Evolutionary conservation across 2,329 filamentous ascomycete genomes (phyloP).

Genomic region (Fusarium sp.): DNA sequence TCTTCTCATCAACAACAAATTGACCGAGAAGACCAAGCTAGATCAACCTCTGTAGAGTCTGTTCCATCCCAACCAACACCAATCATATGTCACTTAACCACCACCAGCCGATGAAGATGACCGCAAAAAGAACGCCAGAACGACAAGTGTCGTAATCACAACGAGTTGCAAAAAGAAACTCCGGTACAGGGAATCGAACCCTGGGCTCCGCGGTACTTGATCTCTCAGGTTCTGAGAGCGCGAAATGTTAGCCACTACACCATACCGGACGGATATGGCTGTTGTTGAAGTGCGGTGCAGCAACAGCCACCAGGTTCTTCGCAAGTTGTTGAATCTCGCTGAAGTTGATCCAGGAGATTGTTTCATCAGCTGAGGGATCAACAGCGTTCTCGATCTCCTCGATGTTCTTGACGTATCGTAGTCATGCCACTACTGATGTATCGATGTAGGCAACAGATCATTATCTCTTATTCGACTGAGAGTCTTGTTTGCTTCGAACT

Average conservation of each 20-base stretch:
- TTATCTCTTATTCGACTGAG: not conserved
- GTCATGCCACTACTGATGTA: not conserved
- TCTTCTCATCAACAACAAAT: not conserved
- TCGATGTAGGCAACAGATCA: not conserved
- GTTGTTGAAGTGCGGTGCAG: not conserved
- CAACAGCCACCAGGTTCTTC: not conserved
- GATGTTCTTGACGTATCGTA: not conserved
- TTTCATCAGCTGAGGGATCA: not conserved
- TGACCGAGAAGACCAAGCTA: no score
- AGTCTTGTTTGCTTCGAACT: not conserved
- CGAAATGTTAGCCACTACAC: conserved; percentile 51
- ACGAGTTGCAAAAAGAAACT: not conserved
- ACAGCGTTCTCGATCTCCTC: fast-evolving
- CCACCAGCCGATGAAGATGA: not conserved
- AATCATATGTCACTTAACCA: no score
- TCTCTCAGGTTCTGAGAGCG: conserved; percentile 36
- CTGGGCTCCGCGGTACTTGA: no score
- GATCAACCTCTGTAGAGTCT: no score
- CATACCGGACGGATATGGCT: conserved; percentile 42
- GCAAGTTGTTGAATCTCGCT: fast-evolving
- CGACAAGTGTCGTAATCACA: not conserved
- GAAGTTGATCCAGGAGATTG: not conserved
- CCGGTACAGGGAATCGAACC: no score
- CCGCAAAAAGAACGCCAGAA: not conserved
- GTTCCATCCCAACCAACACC: no score